Evolutionary conservation across 106 monocot genomes (phyloP), one percentile per base, ranked within the genome.

Genomic region (Cymbidium sinense): DNA sequence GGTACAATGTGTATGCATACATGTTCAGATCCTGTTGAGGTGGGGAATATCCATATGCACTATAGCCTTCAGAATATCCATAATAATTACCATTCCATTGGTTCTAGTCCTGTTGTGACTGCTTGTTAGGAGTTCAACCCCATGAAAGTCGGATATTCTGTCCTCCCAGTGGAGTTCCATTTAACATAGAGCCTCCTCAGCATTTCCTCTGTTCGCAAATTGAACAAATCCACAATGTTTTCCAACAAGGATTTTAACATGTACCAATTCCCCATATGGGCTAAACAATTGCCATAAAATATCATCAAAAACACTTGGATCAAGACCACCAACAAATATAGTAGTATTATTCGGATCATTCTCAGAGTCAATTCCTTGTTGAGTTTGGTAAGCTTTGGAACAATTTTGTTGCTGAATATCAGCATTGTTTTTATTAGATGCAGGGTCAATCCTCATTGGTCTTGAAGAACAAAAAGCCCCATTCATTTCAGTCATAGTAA

Each of bases 221-320:
- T 89, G 89, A 52, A 89, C 89, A 84, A 89, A 89, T 18, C 86
- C 89, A 75, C 89, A 89, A 50, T 82, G 86, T 44, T 89, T 89
- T 70, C 84, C 84, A 28, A 83, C 69, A 77, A 87, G 90, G 64
- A 90, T 87, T 74, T 90, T 90, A 54, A 90, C 87, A 77, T 90
- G 83, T 7, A 85, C 52, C 52, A 90, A 70, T 23, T 87, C 87
- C 5, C 90, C 87, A 77, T 80, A 87, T 50, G 79, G 55, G 36
- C 82, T 78, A 82, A 89, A 89, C 35, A 82, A 58, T 64, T 89
- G 89, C 37, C 79, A 84, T 35, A 89, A 61, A 51, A 54, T 34
- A 35, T 89, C 89, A 62, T 89, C 89, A 20, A 79, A 70, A 50
- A 89, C 89, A 82, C 80, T 87, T 52, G 84, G 70, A 79, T 89